Conservation (phyloP, 495 filamentous ascomycete genomes). For the Lasiosphaeriaceae sp. region DNA sequence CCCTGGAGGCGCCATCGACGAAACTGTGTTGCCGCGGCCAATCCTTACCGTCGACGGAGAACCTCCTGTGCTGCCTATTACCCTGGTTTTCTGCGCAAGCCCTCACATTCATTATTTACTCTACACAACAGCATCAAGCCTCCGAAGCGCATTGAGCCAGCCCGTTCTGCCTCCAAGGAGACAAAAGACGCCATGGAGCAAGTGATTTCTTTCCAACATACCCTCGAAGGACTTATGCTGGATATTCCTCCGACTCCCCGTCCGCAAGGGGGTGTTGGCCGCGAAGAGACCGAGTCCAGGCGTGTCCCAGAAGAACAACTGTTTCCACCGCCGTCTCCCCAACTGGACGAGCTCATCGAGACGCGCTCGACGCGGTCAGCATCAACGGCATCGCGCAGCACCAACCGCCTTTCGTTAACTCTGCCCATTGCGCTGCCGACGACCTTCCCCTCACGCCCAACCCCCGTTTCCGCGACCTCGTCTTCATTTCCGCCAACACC, state of each 20-base stretch:
- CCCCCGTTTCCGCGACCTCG: conserved; percentile 35
- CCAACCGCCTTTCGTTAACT: conserved; percentile 75
- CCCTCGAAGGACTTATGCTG: conserved; percentile 24
- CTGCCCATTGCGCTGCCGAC: conserved; percentile 60
- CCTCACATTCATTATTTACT: conserved; percentile 16
- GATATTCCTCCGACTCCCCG: conserved; percentile 16
- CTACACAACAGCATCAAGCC: conserved; percentile 1
- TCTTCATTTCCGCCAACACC: conserved; percentile 47
- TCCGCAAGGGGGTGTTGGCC: conserved; percentile 3
- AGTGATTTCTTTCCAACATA: conserved; percentile 25
- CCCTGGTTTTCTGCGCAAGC: conserved; percentile 19
- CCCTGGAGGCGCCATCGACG: conserved; percentile 19
- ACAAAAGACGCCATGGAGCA: conserved; percentile 20
- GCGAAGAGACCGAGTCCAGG: conserved; percentile 17
- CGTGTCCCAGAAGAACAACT: conserved; percentile 20
- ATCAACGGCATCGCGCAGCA: conserved; percentile 55
- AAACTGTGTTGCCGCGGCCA: conserved; percentile 15
- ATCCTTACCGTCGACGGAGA: conserved; percentile 25
- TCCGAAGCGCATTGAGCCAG: conserved; percentile 7
- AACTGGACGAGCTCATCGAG: conserved; percentile 22
- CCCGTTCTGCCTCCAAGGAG: conserved; percentile 2
- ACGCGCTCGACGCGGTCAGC: conserved; percentile 52
- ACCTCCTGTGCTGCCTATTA: conserved; percentile 19
- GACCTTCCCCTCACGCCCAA: conserved; percentile 38
- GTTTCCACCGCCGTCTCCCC: conserved; percentile 18